These are phyloP conservation scores for Aspergillus hancockii DNA, from an alignment of 495 filamentous ascomycete species.

Conservation along the genomic window DNA sequence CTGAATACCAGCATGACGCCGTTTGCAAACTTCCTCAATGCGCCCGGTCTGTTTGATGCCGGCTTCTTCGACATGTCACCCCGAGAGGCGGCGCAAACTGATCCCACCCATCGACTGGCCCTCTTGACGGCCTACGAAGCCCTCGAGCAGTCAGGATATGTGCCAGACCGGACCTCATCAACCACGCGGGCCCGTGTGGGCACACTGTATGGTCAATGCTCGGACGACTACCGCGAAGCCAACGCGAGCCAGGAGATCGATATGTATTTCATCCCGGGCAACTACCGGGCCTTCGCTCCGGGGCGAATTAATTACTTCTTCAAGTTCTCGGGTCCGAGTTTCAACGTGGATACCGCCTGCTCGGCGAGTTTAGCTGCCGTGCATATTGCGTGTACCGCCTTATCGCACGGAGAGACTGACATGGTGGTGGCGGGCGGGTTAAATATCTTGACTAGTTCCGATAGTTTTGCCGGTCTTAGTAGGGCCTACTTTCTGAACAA, in stretches of 20 bases:
- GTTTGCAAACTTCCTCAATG: conserved; percentile 41
- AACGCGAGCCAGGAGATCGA: conserved; percentile 72
- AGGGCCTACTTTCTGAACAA: not conserved
- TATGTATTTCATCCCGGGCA: conserved; percentile 78
- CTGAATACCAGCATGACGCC: conserved; percentile 33
- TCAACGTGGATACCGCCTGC: not conserved
- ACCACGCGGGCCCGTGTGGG: conserved; percentile 58
- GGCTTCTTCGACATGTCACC: conserved; percentile 41
- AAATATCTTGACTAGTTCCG: not conserved
- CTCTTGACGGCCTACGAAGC: conserved; percentile 77
- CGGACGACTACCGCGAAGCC: conserved; percentile 76
- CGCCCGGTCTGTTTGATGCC: conserved; percentile 34
- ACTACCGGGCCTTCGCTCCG: conserved; percentile 67
- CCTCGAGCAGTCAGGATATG: conserved; percentile 67
- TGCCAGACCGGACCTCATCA: not conserved
- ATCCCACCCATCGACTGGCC: conserved; percentile 74
- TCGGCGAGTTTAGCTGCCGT: not conserved
- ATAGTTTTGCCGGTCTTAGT: not conserved
- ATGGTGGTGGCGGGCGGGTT: not conserved
- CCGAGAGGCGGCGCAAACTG: conserved; percentile 55
- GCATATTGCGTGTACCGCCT: not conserved
- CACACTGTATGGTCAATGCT: conserved; percentile 78
- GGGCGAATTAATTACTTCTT: conserved; percentile 42
- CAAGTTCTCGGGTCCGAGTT: not conserved
- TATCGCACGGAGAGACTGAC: not conserved